Evolutionary conservation across 371 early-diverging fungal genomes (phyloP).

Genomic region (Rhizopus delemar): DNA sequence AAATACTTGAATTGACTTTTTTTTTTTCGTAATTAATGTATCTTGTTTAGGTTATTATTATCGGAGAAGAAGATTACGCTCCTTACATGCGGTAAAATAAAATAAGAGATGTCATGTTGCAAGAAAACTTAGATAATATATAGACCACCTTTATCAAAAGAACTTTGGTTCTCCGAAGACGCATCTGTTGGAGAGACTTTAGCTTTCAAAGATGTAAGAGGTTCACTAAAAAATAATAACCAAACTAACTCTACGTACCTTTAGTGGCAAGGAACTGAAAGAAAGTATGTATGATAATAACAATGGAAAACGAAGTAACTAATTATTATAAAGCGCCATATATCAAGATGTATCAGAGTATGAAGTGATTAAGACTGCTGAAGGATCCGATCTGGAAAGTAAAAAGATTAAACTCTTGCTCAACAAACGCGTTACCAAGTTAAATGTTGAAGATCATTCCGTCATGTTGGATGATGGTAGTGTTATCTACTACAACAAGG

Average conservation of each 20-base stretch:
- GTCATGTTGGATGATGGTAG: constrained; percentile 62
- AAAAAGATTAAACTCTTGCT: constrained; percentile 56
- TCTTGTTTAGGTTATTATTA: constrained; percentile 57
- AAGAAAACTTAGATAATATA: not conserved
- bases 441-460: constrained; percentile 67
- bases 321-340: constrained; percentile 28
- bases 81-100: constrained; percentile 65
- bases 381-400: constrained; percentile 42
- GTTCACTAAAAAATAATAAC: not conserved
- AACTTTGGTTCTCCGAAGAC: constrained; percentile 72
- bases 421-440: constrained; percentile 48
- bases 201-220: constrained; percentile 63
- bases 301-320: not conserved
- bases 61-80: constrained; percentile 62
- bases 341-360: constrained; percentile 47
- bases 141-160: constrained; percentile 72
- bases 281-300: constrained; percentile 37
- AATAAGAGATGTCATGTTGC: not conserved
- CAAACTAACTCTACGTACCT: not conserved
- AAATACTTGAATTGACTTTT: not conserved
- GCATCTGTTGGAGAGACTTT: constrained; percentile 50
- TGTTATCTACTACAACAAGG: constrained; percentile 65
- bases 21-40: not conserved
- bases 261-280: constrained; percentile 69
- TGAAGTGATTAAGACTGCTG: constrained; percentile 42